These are phyloP conservation scores for Gardenia jasminoides DNA, from an alignment of 257 asterid species.

Conservation along the genomic window DNA sequence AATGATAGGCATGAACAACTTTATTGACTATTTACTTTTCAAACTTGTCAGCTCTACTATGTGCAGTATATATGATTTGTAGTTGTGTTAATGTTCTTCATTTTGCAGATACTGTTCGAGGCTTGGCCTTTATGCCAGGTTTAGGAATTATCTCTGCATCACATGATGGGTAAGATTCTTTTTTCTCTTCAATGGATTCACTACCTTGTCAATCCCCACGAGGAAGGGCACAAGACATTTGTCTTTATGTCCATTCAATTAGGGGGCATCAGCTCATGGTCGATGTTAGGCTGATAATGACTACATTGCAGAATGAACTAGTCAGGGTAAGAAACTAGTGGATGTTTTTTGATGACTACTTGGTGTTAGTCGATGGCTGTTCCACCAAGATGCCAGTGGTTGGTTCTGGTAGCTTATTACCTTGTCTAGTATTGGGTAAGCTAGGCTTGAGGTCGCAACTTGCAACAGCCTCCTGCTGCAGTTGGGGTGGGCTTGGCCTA, in stretches of 20 bases:
- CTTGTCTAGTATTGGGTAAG: not conserved
- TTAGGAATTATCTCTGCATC: slow-evolving; percentile 93
- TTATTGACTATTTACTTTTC: not conserved
- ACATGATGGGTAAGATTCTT: slow-evolving; percentile 80
- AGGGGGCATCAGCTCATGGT: not conserved
- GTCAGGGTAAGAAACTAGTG: not conserved
- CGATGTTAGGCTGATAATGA: not conserved
- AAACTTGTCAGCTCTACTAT: not conserved
- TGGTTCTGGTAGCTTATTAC: not conserved
- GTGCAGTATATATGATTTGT: not conserved
- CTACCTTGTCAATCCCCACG: not conserved
- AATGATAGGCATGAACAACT: not conserved
- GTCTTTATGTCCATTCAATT: slow-evolving; percentile 1
- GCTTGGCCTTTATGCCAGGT: slow-evolving; percentile 77
- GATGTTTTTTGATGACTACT: not conserved
- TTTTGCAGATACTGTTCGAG: slow-evolving; percentile 88
- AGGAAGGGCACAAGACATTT: not conserved
- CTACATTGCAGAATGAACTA: not conserved
- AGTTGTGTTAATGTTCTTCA: slow-evolving; percentile 1
- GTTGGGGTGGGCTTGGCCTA: not conserved
- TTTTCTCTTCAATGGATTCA: not conserved
- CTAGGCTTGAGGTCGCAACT: not conserved
- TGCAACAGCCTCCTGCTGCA: not conserved
- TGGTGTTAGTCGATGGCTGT: not conserved
- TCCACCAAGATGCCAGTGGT: not conserved